Base-by-base conservation (phyloP, 805 yeast genomes). In the Candida broadrunensis region DNA sequence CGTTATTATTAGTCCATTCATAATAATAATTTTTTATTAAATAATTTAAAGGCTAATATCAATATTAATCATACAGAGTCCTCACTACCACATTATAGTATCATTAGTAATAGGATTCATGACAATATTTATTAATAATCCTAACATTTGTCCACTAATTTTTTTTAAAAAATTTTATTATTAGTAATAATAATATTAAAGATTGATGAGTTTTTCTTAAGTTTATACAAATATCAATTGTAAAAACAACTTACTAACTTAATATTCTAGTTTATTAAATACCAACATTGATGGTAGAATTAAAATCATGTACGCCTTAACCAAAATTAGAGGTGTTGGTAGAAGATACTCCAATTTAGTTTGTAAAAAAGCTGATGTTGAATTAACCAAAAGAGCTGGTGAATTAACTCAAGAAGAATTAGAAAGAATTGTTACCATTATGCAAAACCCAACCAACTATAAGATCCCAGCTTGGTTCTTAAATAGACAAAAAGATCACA, bases 261-360 rank as follows among this genome's bases (percentile, higher is more conserved):
- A n/a, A 29, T 38, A 58, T 48, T 29, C 5, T 71, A 85, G 96
- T 91, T 88, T 93, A 82, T 88, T 93, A 80, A 93, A 95, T 89
- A 93, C 99, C 80, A 93, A 93, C 90, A 97, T 93, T 75, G 99
- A 93, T 78, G 99, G 99, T 86, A 90, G 95, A 89, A 91, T 91
- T 84, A 93, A 93, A 85, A 84, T 93, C 77, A 95, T 93, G 93
- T 95, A 90, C 88, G 99, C 99, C 75, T 82, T 93, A 80, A 90
- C 99, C 83, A 86, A 90, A 79, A 95, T 93, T 75, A 88, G 97
- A 82, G 99, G 99, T 90, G 98, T 93, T 68, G 99, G 99, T 82
- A 95, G 98, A 80, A 93, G 99, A 82, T 95, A 91, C 87, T 82
- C 99, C 77, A 93, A 95, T 90, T 82, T 93, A 80, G 97, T 93